Conservation (phyloP, 148 eudicot genomes). For the Nepenthes gracilis region DNA sequence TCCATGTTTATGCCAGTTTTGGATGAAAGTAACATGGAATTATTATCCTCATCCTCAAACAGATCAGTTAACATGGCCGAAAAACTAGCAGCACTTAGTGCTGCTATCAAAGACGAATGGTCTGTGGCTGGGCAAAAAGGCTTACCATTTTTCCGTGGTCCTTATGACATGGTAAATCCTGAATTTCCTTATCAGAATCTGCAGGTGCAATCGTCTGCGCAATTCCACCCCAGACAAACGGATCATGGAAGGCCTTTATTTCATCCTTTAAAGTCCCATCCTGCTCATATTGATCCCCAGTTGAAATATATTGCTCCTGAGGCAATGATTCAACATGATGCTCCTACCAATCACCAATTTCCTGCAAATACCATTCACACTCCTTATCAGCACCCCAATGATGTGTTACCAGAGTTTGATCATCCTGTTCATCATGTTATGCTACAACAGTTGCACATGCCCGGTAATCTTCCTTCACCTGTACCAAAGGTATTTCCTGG, state of each 20-base stretch:
- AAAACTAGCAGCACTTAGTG: slow-evolving; percentile 44
- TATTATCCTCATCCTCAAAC: slow-evolving; percentile 26
- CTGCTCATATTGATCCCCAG: slow-evolving; percentile 51
- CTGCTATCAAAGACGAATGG: slow-evolving; percentile 31
- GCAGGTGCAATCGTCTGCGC: slow-evolving; percentile 35
- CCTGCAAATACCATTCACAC: slow-evolving; percentile 44
- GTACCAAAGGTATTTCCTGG: slow-evolving; percentile 36
- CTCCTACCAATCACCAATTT: slow-evolving; percentile 40
- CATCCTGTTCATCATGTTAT: slow-evolving; percentile 37
- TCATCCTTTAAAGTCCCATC: slow-evolving; percentile 44
- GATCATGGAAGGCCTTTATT: slow-evolving; percentile 41
- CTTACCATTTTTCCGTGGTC: slow-evolving; percentile 30
- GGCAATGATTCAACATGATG: slow-evolving; percentile 31
- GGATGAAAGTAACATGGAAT: slow-evolving; percentile 15
- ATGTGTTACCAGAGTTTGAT: slow-evolving; percentile 49
- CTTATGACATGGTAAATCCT: slow-evolving; percentile 33
- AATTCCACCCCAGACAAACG: slow-evolving; percentile 39
- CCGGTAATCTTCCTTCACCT: slow-evolving; percentile 37
- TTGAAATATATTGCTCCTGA: slow-evolving; percentile 54
- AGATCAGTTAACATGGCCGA: slow-evolving; percentile 32
- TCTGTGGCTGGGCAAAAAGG: slow-evolving; percentile 26
- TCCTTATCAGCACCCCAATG: slow-evolving; percentile 42
- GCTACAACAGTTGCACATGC: slow-evolving; percentile 62
- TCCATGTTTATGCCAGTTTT: slow-evolving; percentile 18
- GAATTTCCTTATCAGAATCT: slow-evolving; percentile 40